Percentiles rank a stretch among this genome's conserved stretches.
Evolutionary conservation across 2,329 filamentous ascomycete species (phyloP).

Genomic region (Penicillium sp.): DNA sequence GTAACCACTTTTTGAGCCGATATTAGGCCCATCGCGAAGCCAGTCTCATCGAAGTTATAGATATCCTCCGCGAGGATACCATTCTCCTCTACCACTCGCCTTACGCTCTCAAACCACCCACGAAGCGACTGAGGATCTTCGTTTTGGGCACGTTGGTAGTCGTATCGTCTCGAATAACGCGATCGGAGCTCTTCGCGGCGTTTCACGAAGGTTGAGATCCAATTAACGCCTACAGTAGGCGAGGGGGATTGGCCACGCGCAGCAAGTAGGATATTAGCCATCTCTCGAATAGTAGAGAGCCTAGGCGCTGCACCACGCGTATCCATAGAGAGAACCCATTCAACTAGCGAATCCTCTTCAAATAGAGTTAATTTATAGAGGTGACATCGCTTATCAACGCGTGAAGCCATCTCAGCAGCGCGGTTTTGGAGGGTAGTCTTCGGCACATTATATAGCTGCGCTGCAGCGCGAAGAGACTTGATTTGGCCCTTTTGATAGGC

Average conservation of each 20-base stretch:
- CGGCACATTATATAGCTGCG: no score
- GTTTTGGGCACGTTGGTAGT: not conserved
- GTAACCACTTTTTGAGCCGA: no score
- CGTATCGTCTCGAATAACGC: not conserved
- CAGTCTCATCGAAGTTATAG: slow-evolving; percentile 10
- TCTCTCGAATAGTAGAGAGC: not conserved
- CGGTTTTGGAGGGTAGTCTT: no score
- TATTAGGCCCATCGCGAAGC: slow-evolving; percentile 1
- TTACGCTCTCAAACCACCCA: slow-evolving; percentile 1
- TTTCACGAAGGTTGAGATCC: not conserved
- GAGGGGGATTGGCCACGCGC: not conserved
- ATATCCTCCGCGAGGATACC: not conserved
- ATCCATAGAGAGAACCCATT: not conserved
- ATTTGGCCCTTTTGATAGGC: no score
- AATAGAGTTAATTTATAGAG: not conserved
- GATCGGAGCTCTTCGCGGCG: not conserved
- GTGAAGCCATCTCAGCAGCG: not conserved
- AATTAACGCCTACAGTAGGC: not conserved
- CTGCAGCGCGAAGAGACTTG: no score
- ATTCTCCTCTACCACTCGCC: not conserved
- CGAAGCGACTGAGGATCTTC: not conserved
- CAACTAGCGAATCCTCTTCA: not conserved
- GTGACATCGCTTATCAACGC: not conserved
- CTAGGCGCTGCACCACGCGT: no score
- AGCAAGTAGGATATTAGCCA: slow-evolving; percentile 1